Evolutionary conservation across 2,329 filamentous ascomycete species (phyloP).

Genomic region (Penicillium decumbens): DNA sequence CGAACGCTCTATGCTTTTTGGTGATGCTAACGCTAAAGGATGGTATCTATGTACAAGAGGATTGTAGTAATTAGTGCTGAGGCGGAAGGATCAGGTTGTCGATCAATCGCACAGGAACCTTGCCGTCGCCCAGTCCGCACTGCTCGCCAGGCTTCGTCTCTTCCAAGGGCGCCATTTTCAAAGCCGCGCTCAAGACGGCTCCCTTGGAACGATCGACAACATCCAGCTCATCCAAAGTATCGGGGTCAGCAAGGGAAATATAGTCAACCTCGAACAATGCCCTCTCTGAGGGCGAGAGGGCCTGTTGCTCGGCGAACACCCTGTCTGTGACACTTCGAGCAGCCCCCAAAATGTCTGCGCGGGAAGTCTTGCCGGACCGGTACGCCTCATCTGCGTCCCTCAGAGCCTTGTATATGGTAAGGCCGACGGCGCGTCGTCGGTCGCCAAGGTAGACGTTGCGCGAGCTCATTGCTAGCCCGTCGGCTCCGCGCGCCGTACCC

Average conservation of each 20-base stretch:
- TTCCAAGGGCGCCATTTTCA: conserved; percentile 84
- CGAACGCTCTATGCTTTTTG: not conserved
- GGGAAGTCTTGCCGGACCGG: conserved; percentile 48
- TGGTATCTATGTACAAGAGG: not conserved
- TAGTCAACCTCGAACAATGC: conserved; percentile 83
- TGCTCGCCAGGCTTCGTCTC: conserved; percentile 66
- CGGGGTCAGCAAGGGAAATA: conserved; percentile 80
- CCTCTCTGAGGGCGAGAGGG: conserved; percentile 56
- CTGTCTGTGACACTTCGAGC: conserved; percentile 59
- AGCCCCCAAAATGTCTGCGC: conserved; percentile 66
- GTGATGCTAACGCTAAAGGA: not conserved
- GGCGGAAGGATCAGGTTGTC: conserved; percentile 76
- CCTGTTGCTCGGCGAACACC: conserved; percentile 58
- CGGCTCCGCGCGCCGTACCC: conserved; percentile 67
- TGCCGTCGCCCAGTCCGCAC: conserved; percentile 63
- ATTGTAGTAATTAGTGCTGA: conserved; percentile 8
- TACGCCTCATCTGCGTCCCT: conserved; percentile 67
- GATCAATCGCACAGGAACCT: conserved; percentile 78
- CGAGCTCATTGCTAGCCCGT: conserved; percentile 86
- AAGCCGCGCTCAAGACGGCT: conserved; percentile 80
- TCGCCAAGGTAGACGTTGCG: conserved; percentile 87
- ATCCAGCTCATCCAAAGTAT: conserved; percentile 73
- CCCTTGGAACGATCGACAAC: conserved; percentile 65
- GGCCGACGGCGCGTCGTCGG: conserved; percentile 65
- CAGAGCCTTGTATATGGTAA: conserved; percentile 67